Conservation (phyloP, 768 basidiomycete species). For the Ramaria sp. region DNA sequence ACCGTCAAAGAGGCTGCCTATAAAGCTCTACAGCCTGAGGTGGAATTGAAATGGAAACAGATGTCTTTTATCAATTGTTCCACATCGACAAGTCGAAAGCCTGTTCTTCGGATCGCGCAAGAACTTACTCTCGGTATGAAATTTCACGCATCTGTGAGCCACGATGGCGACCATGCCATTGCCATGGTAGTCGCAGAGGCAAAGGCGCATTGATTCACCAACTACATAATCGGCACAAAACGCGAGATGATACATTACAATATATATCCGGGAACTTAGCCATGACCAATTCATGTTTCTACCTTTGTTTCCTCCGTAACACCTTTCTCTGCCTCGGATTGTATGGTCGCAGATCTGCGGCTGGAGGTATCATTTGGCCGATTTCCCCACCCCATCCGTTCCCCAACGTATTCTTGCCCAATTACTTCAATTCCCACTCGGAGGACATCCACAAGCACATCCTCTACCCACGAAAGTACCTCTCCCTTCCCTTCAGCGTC, state of each 20-base stretch:
- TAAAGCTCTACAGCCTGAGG: constrained; percentile 64
- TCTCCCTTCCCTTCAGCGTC: constrained; percentile 18
- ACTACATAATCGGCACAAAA: neutral
- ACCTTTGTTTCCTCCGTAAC: neutral
- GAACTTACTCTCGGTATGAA: constrained; percentile 10
- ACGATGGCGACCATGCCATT: constrained; percentile 71
- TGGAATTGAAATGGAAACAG: constrained; percentile 66
- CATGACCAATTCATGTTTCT: neutral
- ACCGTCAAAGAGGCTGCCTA: constrained; percentile 79
- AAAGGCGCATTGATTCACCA: neutral
- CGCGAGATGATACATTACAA: neutral
- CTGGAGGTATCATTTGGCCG: neutral
- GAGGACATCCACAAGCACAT: constrained; percentile 79
- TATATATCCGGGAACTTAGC: neutral
- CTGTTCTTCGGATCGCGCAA: constrained; percentile 26
- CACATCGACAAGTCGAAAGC: constrained; percentile 28
- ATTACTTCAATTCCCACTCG: constrained; percentile 80
- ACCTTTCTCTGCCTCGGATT: neutral
- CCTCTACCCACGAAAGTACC: constrained; percentile 96
- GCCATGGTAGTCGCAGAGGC: constrained; percentile 55
- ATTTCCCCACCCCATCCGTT: constrained; percentile 73
- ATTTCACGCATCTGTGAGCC: constrained; percentile 66
- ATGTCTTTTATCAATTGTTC: constrained; percentile 34
- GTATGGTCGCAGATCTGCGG: neutral
- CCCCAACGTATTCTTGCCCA: constrained; percentile 84